A percentile compares a stretch with the other conserved stretches of the same genome.
Conservation (phyloP, 2,329 filamentous ascomycete species). For the Aspergillus piperis region DNA sequence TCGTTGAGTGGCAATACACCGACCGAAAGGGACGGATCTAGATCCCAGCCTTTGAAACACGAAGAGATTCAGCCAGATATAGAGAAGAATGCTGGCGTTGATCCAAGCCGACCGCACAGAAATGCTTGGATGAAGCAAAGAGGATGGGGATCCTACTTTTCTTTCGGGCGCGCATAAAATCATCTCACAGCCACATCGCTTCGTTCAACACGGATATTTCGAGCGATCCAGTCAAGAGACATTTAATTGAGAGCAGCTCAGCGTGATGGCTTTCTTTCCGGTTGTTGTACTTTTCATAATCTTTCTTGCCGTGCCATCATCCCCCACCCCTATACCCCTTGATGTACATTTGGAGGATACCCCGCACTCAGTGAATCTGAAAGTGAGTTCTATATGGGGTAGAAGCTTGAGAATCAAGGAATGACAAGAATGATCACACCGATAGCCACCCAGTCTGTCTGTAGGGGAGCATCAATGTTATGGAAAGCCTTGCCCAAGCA, state of each 20-base stretch:
- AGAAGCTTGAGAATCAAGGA: not conserved
- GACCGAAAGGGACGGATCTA: not conserved
- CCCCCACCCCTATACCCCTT: not conserved
- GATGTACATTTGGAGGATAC: not conserved
- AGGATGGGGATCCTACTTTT: constrained; percentile 19
- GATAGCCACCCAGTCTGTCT: not conserved
- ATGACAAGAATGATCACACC: not conserved
- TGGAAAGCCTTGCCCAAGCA: not conserved
- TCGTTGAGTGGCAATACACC: not conserved
- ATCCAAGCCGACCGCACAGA: not conserved
- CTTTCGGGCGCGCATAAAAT: constrained; percentile 13
- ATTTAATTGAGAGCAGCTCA: not conserved
- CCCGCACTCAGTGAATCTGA: not conserved
- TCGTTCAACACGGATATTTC: not conserved
- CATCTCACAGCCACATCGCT: not conserved
- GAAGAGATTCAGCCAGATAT: constrained; percentile 4
- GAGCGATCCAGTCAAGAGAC: not conserved
- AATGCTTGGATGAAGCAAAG: not conserved
- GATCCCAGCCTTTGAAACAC: not conserved
- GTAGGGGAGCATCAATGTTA: not conserved
- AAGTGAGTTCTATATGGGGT: not conserved
- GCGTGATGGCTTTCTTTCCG: not conserved
- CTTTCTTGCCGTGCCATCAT: not conserved
- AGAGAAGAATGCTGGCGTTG: constrained; percentile 15
- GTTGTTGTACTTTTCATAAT: not conserved